phyloP scores from a whole-genome alignment of 345 rosid species.

The Pistacia integerrima region DNA sequence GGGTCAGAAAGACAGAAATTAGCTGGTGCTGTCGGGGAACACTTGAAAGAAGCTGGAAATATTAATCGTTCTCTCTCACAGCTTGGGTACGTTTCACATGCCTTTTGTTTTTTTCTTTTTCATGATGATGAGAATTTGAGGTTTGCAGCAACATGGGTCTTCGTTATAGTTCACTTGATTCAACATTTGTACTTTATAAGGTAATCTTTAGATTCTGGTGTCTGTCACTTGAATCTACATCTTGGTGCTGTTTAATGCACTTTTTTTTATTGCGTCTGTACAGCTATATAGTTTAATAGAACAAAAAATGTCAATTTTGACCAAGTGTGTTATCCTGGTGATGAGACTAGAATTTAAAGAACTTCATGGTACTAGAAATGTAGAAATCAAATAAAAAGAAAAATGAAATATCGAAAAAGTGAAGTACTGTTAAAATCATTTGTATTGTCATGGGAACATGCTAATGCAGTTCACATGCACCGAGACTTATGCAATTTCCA shows the following conservation, averaged over 20 bases:
- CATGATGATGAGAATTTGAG: conserved; percentile 2
- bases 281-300: neutral
- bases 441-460: too few relatives aligned
- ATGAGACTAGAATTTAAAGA: conserved; percentile 3
- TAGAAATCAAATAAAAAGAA: neutral
- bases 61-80: conserved; percentile 98
- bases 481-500: neutral
- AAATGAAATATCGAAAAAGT: neutral
- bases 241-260: neutral
- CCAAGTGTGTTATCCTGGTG: neutral
- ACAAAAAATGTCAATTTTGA: neutral
- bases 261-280: neutral
- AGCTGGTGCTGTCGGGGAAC: conserved; percentile 98
- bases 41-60: conserved; percentile 97
- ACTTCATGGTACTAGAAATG: neutral
- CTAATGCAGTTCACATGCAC: neutral
- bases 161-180: too few relatives aligned
- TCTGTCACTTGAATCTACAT: neutral
- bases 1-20: conserved; percentile 96
- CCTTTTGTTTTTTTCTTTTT: neutral
- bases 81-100: conserved; percentile 70
- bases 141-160: neutral
- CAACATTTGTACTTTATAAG: too few relatives aligned
- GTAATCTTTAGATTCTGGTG: too few relatives aligned
- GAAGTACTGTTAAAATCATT: neutral